Base-by-base conservation (phyloP, 2,329 filamentous ascomycete genomes). In the Triangularia setosa region DNA sequence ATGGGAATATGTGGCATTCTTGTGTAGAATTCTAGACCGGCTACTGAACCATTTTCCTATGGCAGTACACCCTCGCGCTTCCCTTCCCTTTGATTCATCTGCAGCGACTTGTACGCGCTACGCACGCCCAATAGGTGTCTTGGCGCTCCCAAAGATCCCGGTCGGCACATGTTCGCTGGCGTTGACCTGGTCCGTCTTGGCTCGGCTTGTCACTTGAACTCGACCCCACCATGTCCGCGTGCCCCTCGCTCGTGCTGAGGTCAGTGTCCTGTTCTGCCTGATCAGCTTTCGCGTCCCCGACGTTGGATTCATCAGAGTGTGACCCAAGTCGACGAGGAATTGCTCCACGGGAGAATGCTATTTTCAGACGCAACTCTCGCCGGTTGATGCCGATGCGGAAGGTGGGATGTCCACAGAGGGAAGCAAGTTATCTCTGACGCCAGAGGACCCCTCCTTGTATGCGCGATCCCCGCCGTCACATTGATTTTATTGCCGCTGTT, bases 401-500 rank as follows among this genome's bases (percentile, higher is more conserved):
- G 52, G 52, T 55, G 24, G 52, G n/a, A 25, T n/a, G 21, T 55
- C 52, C 8, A 55, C 16, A 57, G 24, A 25, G 25, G 9, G 53
- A 27, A 14, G 30, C 18, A 27, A 14, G 30, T 11, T 48, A 14
- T 25, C 24, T 33, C 52, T 55, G 52, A 24, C 25, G 52, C 52
- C 57, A 40, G 57, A 35, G 14, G 23, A 40, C 58, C 58, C 58
- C 58, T 60, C 58, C 40, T 52, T 60, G 58, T 24, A 53, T 28
- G 24, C 23, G 35, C 58, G 30, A 62, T 62, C 67, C 60, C 65
- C 61, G 58, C 67, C 60, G 63, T 65, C 63, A 63, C 65, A 66
- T 69, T 62, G 60, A 48, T 60, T 33, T 30, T 67, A 60, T 58
- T 56, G 62, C 58, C 54, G 35, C 25, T 23, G 30, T 16, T 33